Evolutionary conservation across 495 filamentous ascomycete genomes (phyloP).

Genomic region (Aspergillus hancockii): DNA sequence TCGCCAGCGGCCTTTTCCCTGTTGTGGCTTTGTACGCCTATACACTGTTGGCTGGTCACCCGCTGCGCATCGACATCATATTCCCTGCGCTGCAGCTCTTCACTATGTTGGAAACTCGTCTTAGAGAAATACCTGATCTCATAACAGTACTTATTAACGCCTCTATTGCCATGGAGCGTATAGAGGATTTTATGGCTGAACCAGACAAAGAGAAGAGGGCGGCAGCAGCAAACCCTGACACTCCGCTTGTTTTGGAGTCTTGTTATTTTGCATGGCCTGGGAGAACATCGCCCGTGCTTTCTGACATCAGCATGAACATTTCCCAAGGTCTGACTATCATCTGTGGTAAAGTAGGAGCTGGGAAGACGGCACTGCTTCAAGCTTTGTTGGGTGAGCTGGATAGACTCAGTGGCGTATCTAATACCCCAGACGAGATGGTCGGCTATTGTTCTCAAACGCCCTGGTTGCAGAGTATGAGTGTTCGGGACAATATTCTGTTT

Average conservation of each 20-base stretch:
- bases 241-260: constrained; percentile 50
- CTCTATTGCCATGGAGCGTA: constrained; percentile 70
- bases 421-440: constrained; percentile 65
- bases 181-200: constrained; percentile 82
- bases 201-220: constrained; percentile 64
- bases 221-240: constrained; percentile 30
- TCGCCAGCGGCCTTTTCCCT: constrained; percentile 70
- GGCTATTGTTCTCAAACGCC: constrained; percentile 83
- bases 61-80: constrained; percentile 71
- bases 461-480: constrained; percentile 92
- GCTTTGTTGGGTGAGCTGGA: constrained; percentile 80
- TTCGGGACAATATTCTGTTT: constrained; percentile 83
- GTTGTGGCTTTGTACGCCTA: constrained; percentile 79
- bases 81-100: constrained; percentile 84
- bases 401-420: constrained; percentile 55
- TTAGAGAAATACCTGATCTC: constrained; percentile 69
- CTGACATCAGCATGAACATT: constrained; percentile 61
- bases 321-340: constrained; percentile 65
- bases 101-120: constrained; percentile 63
- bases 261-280: constrained; percentile 82
- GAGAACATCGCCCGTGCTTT: constrained; percentile 57
- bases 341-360: constrained; percentile 72
- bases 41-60: constrained; percentile 63
- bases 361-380: constrained; percentile 80
- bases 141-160: constrained; percentile 74